Evolutionary conservation across 169 alveolate species (phyloP).

Genomic region (Perkinsus chesapeaki): DNA sequence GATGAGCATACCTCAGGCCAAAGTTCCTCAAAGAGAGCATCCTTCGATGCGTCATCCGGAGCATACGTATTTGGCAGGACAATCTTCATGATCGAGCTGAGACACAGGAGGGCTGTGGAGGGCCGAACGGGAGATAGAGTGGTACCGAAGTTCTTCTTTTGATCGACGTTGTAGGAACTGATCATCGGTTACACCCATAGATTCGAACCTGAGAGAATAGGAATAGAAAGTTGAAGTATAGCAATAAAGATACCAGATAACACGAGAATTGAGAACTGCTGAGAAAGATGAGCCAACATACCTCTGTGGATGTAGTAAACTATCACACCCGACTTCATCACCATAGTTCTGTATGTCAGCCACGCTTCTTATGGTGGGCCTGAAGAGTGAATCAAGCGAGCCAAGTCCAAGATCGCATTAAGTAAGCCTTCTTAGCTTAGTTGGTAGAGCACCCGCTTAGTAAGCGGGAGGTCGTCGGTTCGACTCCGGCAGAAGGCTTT

Average conservation of each 20-base stretch:
- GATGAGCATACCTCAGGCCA: not conserved
- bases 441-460: constrained; percentile 5
- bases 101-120: not conserved
- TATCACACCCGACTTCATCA: not conserved
- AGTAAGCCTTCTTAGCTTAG: not conserved
- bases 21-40: not conserved
- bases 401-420: not conserved
- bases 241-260: too few species aligned
- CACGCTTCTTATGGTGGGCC: not conserved
- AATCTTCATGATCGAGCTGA: not conserved
- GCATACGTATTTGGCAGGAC: not conserved
- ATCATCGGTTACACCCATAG: not conserved
- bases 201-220: not conserved
- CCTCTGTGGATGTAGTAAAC: not conserved
- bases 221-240: not conserved
- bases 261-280: too few species aligned
- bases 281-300: not conserved
- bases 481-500: not conserved
- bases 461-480: constrained; percentile 6
- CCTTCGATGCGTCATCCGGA: not conserved
- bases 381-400: not conserved
- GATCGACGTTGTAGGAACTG: not conserved
- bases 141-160: not conserved
- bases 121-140: not conserved
- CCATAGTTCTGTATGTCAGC: not conserved